These are phyloP conservation scores for Neofusicoccum parvum DNA, from an alignment of 2,329 filamentous ascomycete species.

Conservation along the genomic window DNA sequence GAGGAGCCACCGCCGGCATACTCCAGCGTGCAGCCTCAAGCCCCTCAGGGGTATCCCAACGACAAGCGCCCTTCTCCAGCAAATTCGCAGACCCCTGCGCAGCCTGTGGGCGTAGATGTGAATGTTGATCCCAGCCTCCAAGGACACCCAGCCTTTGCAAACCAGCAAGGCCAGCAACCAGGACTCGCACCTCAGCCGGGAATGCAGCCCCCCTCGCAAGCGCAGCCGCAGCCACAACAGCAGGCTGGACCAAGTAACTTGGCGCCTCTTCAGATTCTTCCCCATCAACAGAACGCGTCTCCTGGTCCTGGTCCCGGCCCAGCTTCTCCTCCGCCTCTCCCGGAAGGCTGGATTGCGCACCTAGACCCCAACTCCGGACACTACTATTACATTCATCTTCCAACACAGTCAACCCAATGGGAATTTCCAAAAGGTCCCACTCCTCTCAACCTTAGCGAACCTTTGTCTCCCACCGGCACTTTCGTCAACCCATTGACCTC, in stretches of 20 bases:
- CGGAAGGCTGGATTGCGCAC: conserved; percentile 98
- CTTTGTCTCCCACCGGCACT: conserved; percentile 75
- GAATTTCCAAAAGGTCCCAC: conserved; percentile 97
- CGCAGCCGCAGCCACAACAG: conserved; percentile 44
- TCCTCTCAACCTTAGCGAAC: conserved; percentile 81
- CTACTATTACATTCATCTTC: conserved; percentile 98
- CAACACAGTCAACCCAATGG: conserved; percentile 96
- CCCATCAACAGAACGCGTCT: conserved; percentile 33
- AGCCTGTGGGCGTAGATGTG: conserved; percentile 31
- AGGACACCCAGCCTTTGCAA: conserved; percentile 87
- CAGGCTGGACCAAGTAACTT: conserved; percentile 41
- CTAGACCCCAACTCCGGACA: conserved; percentile 93
- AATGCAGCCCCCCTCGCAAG: conserved; percentile 47
- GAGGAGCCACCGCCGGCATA: conserved; percentile 95
- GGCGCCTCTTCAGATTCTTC: conserved; percentile 45
- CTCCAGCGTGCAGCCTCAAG: conserved; percentile 64
- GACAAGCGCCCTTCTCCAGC: conserved; percentile 69
- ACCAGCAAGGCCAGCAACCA: conserved; percentile 56
- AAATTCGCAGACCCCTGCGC: conserved; percentile 29
- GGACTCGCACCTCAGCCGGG: conserved; percentile 39
- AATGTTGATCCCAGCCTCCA: conserved; percentile 47
- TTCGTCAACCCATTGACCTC: conserved; percentile 49
- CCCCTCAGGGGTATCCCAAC: conserved; percentile 66
- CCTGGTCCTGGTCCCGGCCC: conserved; percentile 58
- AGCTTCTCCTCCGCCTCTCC: conserved; percentile 85